phyloP scores from a whole-genome alignment of 2,329 filamentous ascomycete species.

The Mycocentrospora acerina region DNA sequence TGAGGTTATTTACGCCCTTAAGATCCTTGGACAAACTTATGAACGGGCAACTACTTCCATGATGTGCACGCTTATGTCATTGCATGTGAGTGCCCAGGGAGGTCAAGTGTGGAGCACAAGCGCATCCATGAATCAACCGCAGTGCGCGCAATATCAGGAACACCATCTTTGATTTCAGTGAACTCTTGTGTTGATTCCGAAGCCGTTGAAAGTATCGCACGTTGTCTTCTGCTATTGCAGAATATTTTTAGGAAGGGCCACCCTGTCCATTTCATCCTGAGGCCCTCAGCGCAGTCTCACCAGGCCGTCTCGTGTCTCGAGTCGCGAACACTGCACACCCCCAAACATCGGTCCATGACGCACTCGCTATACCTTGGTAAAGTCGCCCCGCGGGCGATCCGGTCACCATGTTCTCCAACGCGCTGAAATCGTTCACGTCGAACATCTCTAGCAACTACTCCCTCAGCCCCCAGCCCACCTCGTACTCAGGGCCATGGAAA shows the following conservation, averaged over 20 bases:
- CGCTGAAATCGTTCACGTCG: conserved; percentile 89
- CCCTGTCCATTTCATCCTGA: conserved; percentile 17
- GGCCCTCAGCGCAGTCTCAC: conserved; percentile 17
- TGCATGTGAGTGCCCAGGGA: too few species aligned
- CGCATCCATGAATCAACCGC: too few species aligned
- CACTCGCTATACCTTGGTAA: conserved; percentile 14
- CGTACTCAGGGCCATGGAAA: conserved; percentile 89
- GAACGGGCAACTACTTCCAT: too few species aligned
- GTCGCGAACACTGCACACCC: conserved; percentile 11
- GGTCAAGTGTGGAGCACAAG: too few species aligned
- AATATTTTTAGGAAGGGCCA: conserved; percentile 1
- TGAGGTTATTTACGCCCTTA: conserved; percentile 23
- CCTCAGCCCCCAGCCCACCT: conserved; percentile 72
- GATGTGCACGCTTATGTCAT: too few species aligned
- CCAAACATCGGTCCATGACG: conserved; percentile 33
- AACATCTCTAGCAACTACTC: conserved; percentile 94
- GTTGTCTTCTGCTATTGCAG: neutral
- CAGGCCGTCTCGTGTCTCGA: conserved; percentile 21
- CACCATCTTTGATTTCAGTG: too few species aligned
- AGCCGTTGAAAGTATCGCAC: too few species aligned
- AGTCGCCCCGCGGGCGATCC: conserved; percentile 28
- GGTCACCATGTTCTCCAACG: conserved; percentile 76
- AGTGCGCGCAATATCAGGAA: too few species aligned
- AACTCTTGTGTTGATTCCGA: too few species aligned
- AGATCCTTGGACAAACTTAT: too few species aligned